A percentile compares a stretch with the other conserved stretches of the same genome.
phyloP scores from a whole-genome alignment of 2,329 filamentous ascomycete species.

The Sclerotinia spermophila region DNA sequence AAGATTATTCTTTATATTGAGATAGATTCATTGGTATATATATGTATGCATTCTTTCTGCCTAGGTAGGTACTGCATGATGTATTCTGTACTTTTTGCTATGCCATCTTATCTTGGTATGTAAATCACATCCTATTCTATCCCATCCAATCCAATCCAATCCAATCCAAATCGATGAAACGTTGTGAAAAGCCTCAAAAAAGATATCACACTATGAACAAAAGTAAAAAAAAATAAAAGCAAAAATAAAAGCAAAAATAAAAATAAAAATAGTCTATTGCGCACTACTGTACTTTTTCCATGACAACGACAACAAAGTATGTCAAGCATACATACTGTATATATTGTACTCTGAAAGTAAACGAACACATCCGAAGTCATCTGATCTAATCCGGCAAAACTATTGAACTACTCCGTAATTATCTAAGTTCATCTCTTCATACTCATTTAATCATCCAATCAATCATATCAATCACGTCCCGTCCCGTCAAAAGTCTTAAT shows the following conservation, averaged over 20 bases:
- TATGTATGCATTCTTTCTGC: too few species aligned
- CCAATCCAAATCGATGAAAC: neutral
- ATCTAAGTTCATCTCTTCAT: slow-evolving; percentile 4
- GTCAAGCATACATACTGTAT: too few species aligned
- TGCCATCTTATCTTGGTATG: neutral
- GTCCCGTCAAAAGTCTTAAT: neutral
- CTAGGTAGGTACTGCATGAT: too few species aligned
- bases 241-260: neutral
- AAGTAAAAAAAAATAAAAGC: neutral
- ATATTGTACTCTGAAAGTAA: neutral
- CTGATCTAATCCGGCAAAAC: neutral
- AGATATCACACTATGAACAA: neutral
- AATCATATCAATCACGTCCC: neutral
- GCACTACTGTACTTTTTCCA: too few species aligned
- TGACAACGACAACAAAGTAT: too few species aligned
- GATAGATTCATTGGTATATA: neutral
- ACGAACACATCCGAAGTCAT: neutral
- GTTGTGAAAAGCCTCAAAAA: neutral
- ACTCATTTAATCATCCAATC: neutral
- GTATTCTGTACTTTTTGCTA: neutral
- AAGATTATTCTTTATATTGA: neutral
- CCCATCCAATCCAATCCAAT: neutral
- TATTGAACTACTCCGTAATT: too few species aligned
- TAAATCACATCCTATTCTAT: neutral
- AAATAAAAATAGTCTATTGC: neutral